These are phyloP conservation scores for Sisymbrium altissimum DNA, from an alignment of 345 rosid species.

Conservation along the genomic window DNA sequence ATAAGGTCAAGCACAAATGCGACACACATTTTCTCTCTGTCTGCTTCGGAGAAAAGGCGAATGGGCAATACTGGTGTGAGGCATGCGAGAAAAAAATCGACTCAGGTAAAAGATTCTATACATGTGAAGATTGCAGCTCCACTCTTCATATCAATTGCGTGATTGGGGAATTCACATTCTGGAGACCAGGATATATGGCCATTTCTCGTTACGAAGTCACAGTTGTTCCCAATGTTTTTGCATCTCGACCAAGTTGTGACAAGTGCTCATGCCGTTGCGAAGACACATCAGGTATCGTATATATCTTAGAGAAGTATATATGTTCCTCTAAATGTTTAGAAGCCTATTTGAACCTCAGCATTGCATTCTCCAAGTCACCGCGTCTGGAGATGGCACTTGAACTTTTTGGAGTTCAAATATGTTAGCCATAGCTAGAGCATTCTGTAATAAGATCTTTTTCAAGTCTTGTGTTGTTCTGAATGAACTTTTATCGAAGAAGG, in stretches of 20 bases:
- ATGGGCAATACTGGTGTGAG: conserved; percentile 6
- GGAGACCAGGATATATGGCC: background rate
- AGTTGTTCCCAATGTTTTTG: background rate
- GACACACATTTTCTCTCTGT: conserved; percentile 4
- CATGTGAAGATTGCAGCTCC: background rate
- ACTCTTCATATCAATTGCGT: conserved; percentile 4
- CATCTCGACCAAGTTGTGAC: background rate
- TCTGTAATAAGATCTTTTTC: background rate
- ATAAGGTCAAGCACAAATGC: background rate
- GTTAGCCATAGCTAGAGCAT: background rate
- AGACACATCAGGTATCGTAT: conserved; percentile 7
- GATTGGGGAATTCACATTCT: background rate
- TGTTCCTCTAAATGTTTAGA: background rate
- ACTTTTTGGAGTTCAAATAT: background rate
- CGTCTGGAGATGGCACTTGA: background rate
- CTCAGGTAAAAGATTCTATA: background rate
- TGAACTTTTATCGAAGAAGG: background rate
- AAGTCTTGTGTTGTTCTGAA: background rate
- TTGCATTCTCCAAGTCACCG: background rate
- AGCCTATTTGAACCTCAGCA: background rate
- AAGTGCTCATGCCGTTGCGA: background rate
- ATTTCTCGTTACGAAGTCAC: background rate
- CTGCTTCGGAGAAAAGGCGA: background rate
- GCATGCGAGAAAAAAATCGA: background rate
- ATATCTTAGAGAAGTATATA: conserved; percentile 10